Percentiles rank a stretch among this genome's conserved stretches.
phyloP scores from a whole-genome alignment of 2,329 filamentous ascomycete species.

The Teratosphaeria zuluensis region DNA sequence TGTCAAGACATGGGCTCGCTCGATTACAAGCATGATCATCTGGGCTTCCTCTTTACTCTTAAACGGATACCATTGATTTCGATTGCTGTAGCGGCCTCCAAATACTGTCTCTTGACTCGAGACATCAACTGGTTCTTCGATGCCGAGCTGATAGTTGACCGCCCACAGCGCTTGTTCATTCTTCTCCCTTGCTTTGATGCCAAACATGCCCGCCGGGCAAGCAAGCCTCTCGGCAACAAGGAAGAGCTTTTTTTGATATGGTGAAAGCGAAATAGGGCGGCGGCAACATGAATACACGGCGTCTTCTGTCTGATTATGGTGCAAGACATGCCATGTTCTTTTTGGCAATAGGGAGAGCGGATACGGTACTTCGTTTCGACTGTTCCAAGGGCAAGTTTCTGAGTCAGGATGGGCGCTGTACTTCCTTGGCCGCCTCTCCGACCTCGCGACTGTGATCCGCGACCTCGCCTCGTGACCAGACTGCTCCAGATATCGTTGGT shows the following conservation, averaged over 20 bases:
- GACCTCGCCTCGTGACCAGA: not conserved
- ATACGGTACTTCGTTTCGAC: slow-evolving; percentile 2
- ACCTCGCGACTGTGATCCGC: not conserved
- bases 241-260: slow-evolving; percentile 14
- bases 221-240: slow-evolving; percentile 13
- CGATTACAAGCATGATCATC: slow-evolving; percentile 9
- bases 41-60: slow-evolving; percentile 7
- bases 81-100: slow-evolving; percentile 6
- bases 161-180: slow-evolving; percentile 13
- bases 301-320: slow-evolving; percentile 5
- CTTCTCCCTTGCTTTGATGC: slow-evolving; percentile 7
- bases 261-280: slow-evolving; percentile 4
- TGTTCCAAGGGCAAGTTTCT: slow-evolving; percentile 8
- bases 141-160: slow-evolving; percentile 11
- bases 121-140: slow-evolving; percentile 12
- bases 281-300: slow-evolving; percentile 10
- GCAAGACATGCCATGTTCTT: slow-evolving; percentile 10
- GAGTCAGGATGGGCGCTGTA: slow-evolving; percentile 10
- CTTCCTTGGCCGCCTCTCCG: not conserved
- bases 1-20: slow-evolving; percentile 8
- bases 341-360: slow-evolving; percentile 12
- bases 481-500: not conserved
- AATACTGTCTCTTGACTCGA: slow-evolving; percentile 9
- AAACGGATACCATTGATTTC: slow-evolving; percentile 11
- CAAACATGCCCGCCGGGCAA: slow-evolving; percentile 5